Percentiles rank a stretch among this genome's conserved stretches.
Conservation (phyloP, 768 basidiomycete genomes). For the Boletellus ananas region DNA sequence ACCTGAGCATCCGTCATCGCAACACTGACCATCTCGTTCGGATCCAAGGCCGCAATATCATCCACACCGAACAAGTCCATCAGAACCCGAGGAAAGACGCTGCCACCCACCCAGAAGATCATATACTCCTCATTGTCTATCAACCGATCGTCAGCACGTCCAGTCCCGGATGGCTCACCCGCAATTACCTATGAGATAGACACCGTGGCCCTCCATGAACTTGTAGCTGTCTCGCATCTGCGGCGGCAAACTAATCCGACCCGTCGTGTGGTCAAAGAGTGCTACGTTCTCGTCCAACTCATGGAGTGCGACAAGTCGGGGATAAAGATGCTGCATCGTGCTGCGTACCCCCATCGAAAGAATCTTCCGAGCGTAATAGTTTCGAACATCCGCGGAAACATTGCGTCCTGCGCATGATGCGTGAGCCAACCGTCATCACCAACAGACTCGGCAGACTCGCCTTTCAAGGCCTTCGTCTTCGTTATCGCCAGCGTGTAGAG, state of each 20-base stretch:
- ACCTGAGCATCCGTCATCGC: neutral
- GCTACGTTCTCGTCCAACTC: constrained; percentile 71
- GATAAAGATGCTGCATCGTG: constrained; percentile 81
- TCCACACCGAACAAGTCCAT: constrained; percentile 83
- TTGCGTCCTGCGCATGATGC: constrained; percentile 54
- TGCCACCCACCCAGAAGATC: constrained; percentile 88
- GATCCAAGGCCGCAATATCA: constrained; percentile 65
- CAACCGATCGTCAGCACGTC: constrained; percentile 9
- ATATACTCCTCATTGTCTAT: constrained; percentile 84
- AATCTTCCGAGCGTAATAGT: constrained; percentile 76
- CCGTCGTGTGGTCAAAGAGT: constrained; percentile 57
- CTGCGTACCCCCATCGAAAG: constrained; percentile 64
- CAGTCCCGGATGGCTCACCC: constrained; percentile 9
- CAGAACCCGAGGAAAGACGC: constrained; percentile 77
- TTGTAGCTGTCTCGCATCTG: constrained; percentile 79
- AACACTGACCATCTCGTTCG: constrained; percentile 54
- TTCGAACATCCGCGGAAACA: constrained; percentile 92
- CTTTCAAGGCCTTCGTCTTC: constrained; percentile 94
- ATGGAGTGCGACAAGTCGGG: constrained; percentile 83
- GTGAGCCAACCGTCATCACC: constrained; percentile 3
- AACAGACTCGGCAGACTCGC: constrained; percentile 35
- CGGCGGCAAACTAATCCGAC: constrained; percentile 62
- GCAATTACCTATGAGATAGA: constrained; percentile 84
- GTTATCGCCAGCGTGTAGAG: constrained; percentile 75
- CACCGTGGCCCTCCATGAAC: constrained; percentile 85